phyloP scores from a whole-genome alignment of 1,139 yeast species.

The Yamadazyma friedrichii region DNA sequence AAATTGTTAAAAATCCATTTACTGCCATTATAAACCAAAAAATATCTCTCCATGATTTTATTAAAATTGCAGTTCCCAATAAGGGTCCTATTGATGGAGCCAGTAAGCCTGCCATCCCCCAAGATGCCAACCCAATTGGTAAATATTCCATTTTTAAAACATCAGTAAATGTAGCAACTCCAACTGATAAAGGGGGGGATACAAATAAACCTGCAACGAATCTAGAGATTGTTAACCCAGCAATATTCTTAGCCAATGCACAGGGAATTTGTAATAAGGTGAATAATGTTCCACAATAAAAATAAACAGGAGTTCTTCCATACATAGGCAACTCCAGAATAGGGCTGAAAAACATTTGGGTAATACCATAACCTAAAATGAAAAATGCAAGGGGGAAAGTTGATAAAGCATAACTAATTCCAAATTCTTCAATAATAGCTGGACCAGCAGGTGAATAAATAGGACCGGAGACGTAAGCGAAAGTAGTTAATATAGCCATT shows the following conservation, averaged over 20 bases:
- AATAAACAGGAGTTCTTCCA: constrained; percentile 50
- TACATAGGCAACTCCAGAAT: constrained; percentile 47
- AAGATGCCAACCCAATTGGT: constrained; percentile 26
- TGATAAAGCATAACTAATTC: constrained; percentile 42
- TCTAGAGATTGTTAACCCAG: constrained; percentile 30
- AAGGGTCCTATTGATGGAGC: constrained; percentile 38
- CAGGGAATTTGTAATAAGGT: constrained; percentile 34
- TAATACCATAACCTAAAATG: constrained; percentile 57
- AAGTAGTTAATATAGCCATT: constrained; percentile 22
- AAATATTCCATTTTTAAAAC: constrained; percentile 15
- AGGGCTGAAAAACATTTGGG: constrained; percentile 56
- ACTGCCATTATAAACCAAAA: constrained; percentile 44
- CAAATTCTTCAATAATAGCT: constrained; percentile 40
- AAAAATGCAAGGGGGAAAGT: constrained; percentile 38
- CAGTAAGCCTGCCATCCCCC: constrained; percentile 33
- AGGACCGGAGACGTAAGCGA: constrained; percentile 29
- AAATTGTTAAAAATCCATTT: constrained; percentile 29
- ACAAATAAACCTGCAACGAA: constrained; percentile 36
- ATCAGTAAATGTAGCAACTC: constrained; percentile 31
- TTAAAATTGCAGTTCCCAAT: constrained; percentile 26
- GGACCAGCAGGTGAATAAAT: constrained; percentile 30
- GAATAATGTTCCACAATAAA: constrained; percentile 28
- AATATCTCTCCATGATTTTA: constrained; percentile 42
- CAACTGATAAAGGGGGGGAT: constrained; percentile 36
- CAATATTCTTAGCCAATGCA: constrained; percentile 30